phyloP scores from a whole-genome alignment of 2,329 filamentous ascomycete species.

The Acephala macrosclerotiorum region DNA sequence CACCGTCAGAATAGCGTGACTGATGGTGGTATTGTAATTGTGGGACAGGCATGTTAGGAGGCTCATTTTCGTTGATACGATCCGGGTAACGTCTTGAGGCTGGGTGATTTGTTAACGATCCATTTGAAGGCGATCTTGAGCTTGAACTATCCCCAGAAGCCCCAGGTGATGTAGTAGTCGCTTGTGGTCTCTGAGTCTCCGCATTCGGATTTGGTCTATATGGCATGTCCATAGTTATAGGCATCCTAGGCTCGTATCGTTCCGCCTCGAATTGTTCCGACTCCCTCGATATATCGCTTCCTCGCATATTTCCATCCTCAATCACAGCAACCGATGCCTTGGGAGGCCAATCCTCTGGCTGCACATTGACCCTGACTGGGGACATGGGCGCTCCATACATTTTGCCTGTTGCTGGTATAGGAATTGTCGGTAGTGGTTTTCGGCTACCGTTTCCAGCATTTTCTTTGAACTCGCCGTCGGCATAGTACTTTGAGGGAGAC shows the following conservation, averaged over 20 bases:
- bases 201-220: slow-evolving; percentile 38
- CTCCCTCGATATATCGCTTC: slow-evolving; percentile 27
- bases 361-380: slow-evolving; percentile 62
- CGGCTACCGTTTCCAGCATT: slow-evolving; percentile 29
- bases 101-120: slow-evolving; percentile 24
- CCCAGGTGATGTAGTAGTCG: slow-evolving; percentile 40
- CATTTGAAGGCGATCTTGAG: slow-evolving; percentile 35
- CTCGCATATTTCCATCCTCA: slow-evolving; percentile 45
- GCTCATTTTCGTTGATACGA: slow-evolving; percentile 34
- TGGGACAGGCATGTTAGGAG: slow-evolving; percentile 50
- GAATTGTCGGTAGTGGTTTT: slow-evolving; percentile 34
- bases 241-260: slow-evolving; percentile 26
- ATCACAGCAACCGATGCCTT: slow-evolving; percentile 61
- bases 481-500: slow-evolving; percentile 23
- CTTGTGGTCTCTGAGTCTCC: slow-evolving; percentile 43
- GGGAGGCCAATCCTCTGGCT: slow-evolving; percentile 58
- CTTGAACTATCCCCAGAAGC: slow-evolving; percentile 26
- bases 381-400: slow-evolving; percentile 62
- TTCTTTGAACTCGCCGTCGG: slow-evolving; percentile 35
- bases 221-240: slow-evolving; percentile 37
- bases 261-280: slow-evolving; percentile 28
- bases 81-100: slow-evolving; percentile 23
- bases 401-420: slow-evolving; percentile 40
- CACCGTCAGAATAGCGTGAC: slow-evolving; percentile 51
- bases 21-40: slow-evolving; percentile 67